Evolutionary conservation across 352 stramenopile species (phyloP).

Genomic region (Phytophthora sansomeana): DNA sequence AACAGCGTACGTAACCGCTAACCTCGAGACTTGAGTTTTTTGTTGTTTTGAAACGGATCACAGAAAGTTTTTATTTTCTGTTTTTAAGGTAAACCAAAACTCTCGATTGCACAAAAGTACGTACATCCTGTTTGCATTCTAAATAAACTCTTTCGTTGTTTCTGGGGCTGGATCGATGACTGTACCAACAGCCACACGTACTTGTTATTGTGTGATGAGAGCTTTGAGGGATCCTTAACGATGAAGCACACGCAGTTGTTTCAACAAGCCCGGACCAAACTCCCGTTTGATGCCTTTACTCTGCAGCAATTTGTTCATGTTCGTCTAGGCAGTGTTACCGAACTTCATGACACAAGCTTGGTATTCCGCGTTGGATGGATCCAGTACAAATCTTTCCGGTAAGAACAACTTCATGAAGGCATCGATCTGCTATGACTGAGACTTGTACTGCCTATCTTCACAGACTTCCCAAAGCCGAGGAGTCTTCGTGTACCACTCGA

Average conservation of each 20-base stretch:
- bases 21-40: no score
- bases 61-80: no score
- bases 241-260: constrained; percentile 5
- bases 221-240: no score
- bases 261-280: constrained; percentile 6
- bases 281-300: not conserved
- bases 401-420: constrained; percentile 45
- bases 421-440: constrained; percentile 31
- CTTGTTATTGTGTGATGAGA: no score
- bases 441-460: constrained; percentile 15
- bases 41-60: no score
- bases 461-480: constrained; percentile 20
- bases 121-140: no score
- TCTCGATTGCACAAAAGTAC: no score
- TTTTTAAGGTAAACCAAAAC: no score
- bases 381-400: constrained; percentile 17
- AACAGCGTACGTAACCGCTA: no score
- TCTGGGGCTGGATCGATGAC: not conserved
- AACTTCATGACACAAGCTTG: not conserved
- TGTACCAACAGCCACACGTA: not conserved
- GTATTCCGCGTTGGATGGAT: constrained; percentile 9
- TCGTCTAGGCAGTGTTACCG: constrained; percentile 1
- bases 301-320: not conserved
- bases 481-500: constrained; percentile 36
- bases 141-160: not conserved